These are phyloP conservation scores for Pneumocystis canis DNA, from an alignment of 1,139 yeast genomes.

Conservation along the genomic window DNA sequence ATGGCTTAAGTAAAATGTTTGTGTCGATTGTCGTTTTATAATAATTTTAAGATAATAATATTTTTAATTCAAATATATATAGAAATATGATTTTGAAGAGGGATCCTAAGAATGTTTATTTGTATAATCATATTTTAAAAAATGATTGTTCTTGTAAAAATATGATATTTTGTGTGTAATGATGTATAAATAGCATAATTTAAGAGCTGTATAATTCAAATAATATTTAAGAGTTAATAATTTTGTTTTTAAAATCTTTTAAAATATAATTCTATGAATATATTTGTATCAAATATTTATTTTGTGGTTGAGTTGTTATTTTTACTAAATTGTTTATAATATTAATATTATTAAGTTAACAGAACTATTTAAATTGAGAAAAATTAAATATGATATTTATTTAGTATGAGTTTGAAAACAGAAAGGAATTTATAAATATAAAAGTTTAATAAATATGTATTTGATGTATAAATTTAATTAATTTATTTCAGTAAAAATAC, in stretches of 20 bases:
- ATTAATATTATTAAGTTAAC: neutral
- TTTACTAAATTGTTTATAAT: neutral
- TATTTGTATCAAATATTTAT: neutral
- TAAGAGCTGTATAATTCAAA: neutral
- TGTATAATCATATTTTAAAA: neutral
- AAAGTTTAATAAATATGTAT: neutral
- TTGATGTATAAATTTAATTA: neutral
- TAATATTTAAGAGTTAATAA: too few relatives aligned
- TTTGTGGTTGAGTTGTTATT: neutral
- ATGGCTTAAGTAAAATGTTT: slow-evolving; percentile 25
- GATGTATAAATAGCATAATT: neutral
- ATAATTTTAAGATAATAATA: neutral
- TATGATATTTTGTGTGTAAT: neutral
- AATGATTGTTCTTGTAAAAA: neutral
- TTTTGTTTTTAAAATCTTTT: neutral
- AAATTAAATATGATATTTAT: neutral
- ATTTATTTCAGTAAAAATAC: too few relatives aligned
- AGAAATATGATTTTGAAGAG: neutral
- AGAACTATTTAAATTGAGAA: neutral
- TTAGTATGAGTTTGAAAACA: too few relatives aligned
- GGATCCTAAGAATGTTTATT: neutral
- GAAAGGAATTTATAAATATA: neutral
- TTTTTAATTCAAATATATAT: neutral
- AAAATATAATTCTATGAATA: neutral
- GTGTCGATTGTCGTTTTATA: neutral